A percentile compares a stretch with the other conserved stretches of the same genome.
Evolutionary conservation across 345 rosid species (phyloP).

Genomic region (Eutrema japonicum): DNA sequence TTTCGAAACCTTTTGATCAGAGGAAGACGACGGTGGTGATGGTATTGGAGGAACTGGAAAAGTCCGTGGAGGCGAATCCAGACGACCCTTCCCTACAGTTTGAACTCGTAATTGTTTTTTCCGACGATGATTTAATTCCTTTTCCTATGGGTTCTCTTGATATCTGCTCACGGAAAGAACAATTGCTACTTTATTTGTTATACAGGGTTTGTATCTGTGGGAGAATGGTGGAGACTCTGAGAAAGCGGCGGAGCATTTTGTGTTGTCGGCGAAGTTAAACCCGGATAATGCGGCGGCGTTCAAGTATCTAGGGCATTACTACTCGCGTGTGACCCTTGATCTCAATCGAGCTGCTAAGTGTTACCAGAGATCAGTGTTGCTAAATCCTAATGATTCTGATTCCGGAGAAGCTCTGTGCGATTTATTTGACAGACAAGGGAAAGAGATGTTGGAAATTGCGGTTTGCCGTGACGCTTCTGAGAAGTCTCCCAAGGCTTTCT

Average conservation of each 20-base stretch:
- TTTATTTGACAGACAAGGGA: slow-evolving; percentile 70
- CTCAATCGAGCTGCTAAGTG: slow-evolving; percentile 83
- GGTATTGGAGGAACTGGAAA: slow-evolving; percentile 52
- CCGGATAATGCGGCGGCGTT: slow-evolving; percentile 72
- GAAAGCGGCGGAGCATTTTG: slow-evolving; percentile 79
- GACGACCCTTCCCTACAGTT: slow-evolving; percentile 68
- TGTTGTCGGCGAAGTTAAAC: slow-evolving; percentile 68
- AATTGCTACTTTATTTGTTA: slow-evolving; percentile 18
- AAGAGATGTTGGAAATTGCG: slow-evolving; percentile 72
- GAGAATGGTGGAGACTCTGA: slow-evolving; percentile 51
- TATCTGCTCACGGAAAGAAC: neutral
- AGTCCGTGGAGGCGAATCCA: slow-evolving; percentile 65
- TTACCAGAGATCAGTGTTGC: slow-evolving; percentile 78
- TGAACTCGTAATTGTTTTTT: slow-evolving; percentile 53
- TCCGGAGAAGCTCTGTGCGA: slow-evolving; percentile 86
- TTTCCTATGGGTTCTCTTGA: neutral
- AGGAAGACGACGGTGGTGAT: slow-evolving; percentile 40
- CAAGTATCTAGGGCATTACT: slow-evolving; percentile 79
- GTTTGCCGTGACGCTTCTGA: slow-evolving; percentile 75
- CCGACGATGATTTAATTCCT: neutral
- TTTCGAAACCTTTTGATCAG: neutral
- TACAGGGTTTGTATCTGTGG: slow-evolving; percentile 78
- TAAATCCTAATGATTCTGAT: slow-evolving; percentile 69
- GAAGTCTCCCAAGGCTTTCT: slow-evolving; percentile 89
- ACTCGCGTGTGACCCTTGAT: slow-evolving; percentile 53